Evolutionary conservation across 768 basidiomycete genomes (phyloP), one percentile per base, ranked within the genome.

Genomic region (Hericium erinaceus): DNA sequence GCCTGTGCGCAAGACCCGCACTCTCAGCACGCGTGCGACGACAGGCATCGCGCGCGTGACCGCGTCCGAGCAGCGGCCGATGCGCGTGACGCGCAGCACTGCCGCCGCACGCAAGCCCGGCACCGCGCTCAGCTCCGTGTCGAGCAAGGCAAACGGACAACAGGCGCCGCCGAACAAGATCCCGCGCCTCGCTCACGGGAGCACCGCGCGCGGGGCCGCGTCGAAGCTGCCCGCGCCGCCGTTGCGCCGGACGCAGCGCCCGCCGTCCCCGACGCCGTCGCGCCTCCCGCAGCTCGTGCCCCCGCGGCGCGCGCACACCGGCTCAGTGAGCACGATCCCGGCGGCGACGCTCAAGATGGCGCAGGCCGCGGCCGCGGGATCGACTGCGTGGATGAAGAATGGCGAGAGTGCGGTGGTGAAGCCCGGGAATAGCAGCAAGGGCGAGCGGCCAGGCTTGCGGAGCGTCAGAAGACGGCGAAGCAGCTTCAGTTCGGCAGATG

Each of bases 401-500:
- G 85, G 86, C 66, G 77, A 77, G 1, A 78, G 77, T 55, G 80
- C 83, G 3, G 83, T 91, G 39, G 85, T 92, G 41, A 81, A 83
- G 13, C 84, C 87, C 18, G 81, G 80, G 15, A 80, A 83, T 40
- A 33, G 28, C 28, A 33, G 28, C 28, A 92, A 88, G 68, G 77
- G 83, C 1, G 84, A 81, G 61, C 81, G 89, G 40, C 91, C 91
- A 8, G 83, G 84, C 1, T 72, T 91, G 60, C 78, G 91, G 54
- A 85, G 75, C 46, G 80, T 90, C 52, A 78, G 89, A 61, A 79
- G 89, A 60, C 75, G 91, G 66, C 77, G 91, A 58, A 92, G 91
- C 67, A 93, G 92, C 65, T 93, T 93, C 70, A 92, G 92, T 67
- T 77, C 85, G 57, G 90, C 87, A 3, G 91, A 93, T 68, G 85